Evolutionary conservation across 2,329 filamentous ascomycete genomes (phyloP).

Genomic region (Colletotrichum falcatum): DNA sequence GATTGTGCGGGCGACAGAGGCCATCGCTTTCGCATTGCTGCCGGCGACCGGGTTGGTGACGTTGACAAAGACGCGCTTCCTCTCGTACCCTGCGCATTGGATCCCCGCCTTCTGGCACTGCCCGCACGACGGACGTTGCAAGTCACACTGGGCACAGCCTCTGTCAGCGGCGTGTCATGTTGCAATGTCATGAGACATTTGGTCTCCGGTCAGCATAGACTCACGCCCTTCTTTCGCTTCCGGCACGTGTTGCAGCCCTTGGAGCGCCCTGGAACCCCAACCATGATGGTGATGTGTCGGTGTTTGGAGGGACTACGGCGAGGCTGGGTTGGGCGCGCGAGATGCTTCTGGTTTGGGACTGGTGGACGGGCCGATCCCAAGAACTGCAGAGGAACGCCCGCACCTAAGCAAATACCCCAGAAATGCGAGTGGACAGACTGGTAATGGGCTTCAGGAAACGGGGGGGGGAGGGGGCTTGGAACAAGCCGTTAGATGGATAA

Average conservation of each 20-base stretch:
- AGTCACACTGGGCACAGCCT: slow-evolving; percentile 38
- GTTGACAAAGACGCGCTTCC: slow-evolving; percentile 42
- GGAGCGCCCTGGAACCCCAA: slow-evolving; percentile 42
- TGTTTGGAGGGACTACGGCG: neutral
- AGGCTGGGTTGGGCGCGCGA: slow-evolving; percentile 8
- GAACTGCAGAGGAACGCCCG: neutral
- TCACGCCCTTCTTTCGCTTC: slow-evolving; percentile 43
- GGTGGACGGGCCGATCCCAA: slow-evolving; percentile 6
- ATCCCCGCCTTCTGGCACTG: slow-evolving; percentile 41
- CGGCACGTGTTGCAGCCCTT: slow-evolving; percentile 43
- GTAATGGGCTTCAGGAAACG: neutral
- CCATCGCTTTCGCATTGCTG: neutral
- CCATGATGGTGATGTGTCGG: slow-evolving; percentile 28
- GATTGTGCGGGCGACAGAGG: neutral
- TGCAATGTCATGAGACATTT: neutral
- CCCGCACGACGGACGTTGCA: slow-evolving; percentile 41
- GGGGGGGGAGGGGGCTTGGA: neutral
- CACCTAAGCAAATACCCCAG: neutral
- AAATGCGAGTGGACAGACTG: neutral
- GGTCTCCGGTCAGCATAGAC: neutral
- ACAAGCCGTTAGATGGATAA: neutral
- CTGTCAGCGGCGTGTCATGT: neutral
- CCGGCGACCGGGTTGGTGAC: neutral
- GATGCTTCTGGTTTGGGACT: slow-evolving; percentile 30
- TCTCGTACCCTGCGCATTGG: slow-evolving; percentile 41